These are phyloP conservation scores for Nakazawaea wickerhamii DNA, from an alignment of 805 yeast genomes.

Conservation along the genomic window DNA sequence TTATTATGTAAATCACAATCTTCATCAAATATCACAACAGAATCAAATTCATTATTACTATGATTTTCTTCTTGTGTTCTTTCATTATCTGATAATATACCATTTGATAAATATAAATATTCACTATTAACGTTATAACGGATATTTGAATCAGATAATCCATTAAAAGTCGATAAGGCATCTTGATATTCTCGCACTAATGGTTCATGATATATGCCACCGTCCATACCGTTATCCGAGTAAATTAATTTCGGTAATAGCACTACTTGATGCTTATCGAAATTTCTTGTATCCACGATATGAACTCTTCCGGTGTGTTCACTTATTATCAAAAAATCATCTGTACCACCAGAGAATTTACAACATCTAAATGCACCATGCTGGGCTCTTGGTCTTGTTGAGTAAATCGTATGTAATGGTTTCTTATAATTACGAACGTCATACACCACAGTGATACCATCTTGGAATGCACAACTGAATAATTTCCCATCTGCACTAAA, in stretches of 20 bases:
- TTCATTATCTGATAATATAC: slow-evolving; percentile 7
- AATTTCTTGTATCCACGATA: slow-evolving; percentile 71
- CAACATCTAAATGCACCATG: slow-evolving; percentile 33
- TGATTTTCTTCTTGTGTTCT: neutral
- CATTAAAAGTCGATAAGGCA: slow-evolving; percentile 6
- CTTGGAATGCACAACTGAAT: slow-evolving; percentile 81
- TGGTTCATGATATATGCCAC: slow-evolving; percentile 10
- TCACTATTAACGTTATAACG: slow-evolving; percentile 6
- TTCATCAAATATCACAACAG: slow-evolving; percentile 1
- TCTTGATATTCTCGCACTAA: slow-evolving; percentile 12
- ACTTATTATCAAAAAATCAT: slow-evolving; percentile 68
- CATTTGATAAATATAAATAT: slow-evolving; percentile 10
- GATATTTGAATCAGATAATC: neutral
- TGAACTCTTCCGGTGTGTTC: slow-evolving; percentile 90
- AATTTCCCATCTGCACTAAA: slow-evolving; percentile 70
- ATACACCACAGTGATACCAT: slow-evolving; percentile 72
- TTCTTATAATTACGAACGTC: slow-evolving; percentile 59
- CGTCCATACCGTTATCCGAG: neutral
- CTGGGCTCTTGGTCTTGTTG: slow-evolving; percentile 52
- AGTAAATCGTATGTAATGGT: slow-evolving; percentile 50
- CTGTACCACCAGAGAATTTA: slow-evolving; percentile 60
- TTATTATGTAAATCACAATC: neutral
- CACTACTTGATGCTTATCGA: slow-evolving; percentile 70
- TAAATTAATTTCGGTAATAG: slow-evolving; percentile 48
- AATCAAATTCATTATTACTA: neutral